phyloP scores from a whole-genome alignment of 2,329 filamentous ascomycete genomes.

The Westerdykella sp. region DNA sequence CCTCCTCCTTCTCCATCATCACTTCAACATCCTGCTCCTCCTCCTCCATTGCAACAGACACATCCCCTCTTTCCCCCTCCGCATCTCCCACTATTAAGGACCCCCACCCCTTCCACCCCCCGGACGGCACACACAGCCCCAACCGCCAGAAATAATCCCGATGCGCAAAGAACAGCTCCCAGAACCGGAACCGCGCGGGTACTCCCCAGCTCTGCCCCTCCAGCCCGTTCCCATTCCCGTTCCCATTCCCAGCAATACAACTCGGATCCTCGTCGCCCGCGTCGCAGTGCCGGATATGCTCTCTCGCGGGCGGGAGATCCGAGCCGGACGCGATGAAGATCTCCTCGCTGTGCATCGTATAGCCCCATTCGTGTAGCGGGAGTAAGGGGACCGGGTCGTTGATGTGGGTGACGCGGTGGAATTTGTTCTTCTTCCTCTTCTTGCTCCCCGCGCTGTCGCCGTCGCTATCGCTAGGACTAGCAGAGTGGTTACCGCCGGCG shows the following conservation, averaged over 20 bases:
- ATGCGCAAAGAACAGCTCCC: slow-evolving; percentile 89
- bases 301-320: slow-evolving; percentile 59
- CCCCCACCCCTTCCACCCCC: slow-evolving; percentile 62
- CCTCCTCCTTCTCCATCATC: no score
- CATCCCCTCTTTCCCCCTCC: slow-evolving; percentile 7
- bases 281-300: slow-evolving; percentile 64
- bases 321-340: slow-evolving; percentile 70
- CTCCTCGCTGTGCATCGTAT: slow-evolving; percentile 76
- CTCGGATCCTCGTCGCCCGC: slow-evolving; percentile 60
- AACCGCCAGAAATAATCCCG: slow-evolving; percentile 95
- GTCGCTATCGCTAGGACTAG: no score
- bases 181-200: slow-evolving; percentile 64
- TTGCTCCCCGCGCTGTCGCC: background rate
- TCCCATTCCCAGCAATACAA: slow-evolving; percentile 60
- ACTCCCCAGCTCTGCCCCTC: slow-evolving; percentile 31
- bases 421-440: slow-evolving; percentile 35
- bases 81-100: slow-evolving; percentile 39
- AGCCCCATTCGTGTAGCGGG: slow-evolving; percentile 83
- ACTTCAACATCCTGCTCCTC: no score
- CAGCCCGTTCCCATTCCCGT: slow-evolving; percentile 7
- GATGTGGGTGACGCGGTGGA: slow-evolving; percentile 76
- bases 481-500: slow-evolving; percentile 1
- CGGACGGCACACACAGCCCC: slow-evolving; percentile 80
- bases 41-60: background rate
- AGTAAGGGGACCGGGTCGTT: slow-evolving; percentile 86